Conservation (phyloP, 306 rosid genomes). For the Lathyrus tuberosus region DNA sequence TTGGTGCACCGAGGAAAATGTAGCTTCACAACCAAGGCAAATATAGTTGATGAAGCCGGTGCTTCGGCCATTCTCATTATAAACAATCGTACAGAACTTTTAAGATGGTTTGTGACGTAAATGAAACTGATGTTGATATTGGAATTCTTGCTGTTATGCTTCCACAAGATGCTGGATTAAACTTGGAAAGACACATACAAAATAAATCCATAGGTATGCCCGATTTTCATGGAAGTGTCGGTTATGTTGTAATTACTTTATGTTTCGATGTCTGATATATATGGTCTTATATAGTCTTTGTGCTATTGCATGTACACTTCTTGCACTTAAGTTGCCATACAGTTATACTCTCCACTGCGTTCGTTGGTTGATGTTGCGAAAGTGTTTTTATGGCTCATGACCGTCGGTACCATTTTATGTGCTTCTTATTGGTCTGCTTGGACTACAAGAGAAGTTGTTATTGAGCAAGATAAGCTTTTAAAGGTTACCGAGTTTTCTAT, state of each 20-base stretch:
- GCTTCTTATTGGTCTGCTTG: too few relatives aligned
- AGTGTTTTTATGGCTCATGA: conserved; percentile 99
- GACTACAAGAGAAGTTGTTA: conserved; percentile 86
- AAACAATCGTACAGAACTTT: conserved; percentile 86
- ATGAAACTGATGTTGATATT: conserved; percentile 72
- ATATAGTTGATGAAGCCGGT: conserved; percentile 72
- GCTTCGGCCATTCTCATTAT: conserved; percentile 95
- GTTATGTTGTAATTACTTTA: conserved; percentile 26
- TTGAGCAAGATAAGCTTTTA: conserved; percentile 84
- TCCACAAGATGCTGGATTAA: conserved; percentile 82
- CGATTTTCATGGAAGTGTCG: conserved; percentile 15
- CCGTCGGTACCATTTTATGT: conserved; percentile 91
- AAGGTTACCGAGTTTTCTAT: conserved; percentile 58
- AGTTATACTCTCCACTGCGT: too few relatives aligned
- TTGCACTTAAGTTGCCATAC: too few relatives aligned
- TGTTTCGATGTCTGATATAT: conserved; percentile 21
- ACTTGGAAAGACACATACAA: conserved; percentile 61
- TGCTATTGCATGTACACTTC: conserved; percentile 43
- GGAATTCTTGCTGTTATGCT: conserved; percentile 96
- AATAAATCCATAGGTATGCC: conserved; percentile 63
- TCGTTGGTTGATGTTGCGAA: conserved; percentile 98
- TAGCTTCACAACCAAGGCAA: conserved; percentile 90
- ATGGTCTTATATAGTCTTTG: conserved; percentile 31
- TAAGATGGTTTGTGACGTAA: conserved; percentile 95
- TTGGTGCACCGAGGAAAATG: too few relatives aligned